Conservation (phyloP, 2,329 filamentous ascomycete species). For the Pseudogymnoascus sp. region DNA sequence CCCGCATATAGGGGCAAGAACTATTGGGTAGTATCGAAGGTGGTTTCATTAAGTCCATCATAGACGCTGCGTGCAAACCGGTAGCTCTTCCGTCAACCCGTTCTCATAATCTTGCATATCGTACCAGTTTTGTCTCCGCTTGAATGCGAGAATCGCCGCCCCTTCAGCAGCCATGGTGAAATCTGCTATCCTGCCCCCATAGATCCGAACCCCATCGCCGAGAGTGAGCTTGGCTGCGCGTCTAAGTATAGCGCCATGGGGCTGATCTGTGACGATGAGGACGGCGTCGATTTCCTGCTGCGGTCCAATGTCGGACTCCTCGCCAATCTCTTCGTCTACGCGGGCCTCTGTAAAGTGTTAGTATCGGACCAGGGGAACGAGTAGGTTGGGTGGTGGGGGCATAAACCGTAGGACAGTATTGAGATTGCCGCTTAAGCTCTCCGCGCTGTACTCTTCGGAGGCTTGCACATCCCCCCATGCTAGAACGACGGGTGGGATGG, state of each 20-base stretch:
- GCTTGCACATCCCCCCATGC: neutral
- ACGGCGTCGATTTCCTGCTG: neutral
- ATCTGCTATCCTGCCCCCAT: neutral
- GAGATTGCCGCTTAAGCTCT: neutral
- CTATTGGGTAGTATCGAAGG: neutral
- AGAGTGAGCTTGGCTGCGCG: neutral
- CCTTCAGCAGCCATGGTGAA: neutral
- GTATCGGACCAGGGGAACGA: neutral
- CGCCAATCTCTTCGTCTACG: neutral
- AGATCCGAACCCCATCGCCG: neutral
- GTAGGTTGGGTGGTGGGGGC: neutral
- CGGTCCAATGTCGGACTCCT: neutral
- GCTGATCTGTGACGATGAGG: neutral
- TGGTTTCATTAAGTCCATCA: neutral
- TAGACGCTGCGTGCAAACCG: neutral
- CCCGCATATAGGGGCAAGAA: neutral
- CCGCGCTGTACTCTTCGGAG: neutral
- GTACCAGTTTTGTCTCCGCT: neutral
- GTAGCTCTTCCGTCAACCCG: neutral
- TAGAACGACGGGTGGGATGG: neutral
- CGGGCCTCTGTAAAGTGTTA: neutral
- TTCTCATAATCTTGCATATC: neutral
- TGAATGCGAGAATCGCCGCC: neutral
- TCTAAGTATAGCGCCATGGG: neutral
- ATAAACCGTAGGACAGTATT: neutral